Base-by-base conservation (phyloP, 371 early-diverging fungal species). In the Chytridiales sp. region DNA sequence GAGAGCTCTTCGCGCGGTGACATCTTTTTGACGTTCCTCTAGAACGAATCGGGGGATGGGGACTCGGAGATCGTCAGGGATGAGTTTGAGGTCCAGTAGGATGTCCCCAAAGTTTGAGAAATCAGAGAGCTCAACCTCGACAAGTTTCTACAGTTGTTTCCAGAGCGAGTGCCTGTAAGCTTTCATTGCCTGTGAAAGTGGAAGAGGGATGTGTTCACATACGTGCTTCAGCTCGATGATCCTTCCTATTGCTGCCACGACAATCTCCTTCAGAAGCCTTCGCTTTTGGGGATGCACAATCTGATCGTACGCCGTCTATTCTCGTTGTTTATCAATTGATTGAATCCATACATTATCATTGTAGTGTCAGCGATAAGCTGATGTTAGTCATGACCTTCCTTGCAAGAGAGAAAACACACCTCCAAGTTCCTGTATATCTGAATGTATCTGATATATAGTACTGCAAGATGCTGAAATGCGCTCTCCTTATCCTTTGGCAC, bases 261-360 rank as follows among this genome's bases (percentile, higher is more conserved):
- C 56, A 13, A 79, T 67, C 30, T 77, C 77, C 21, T 63, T 60
- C 35, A 82, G 43, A 44, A 82, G 52, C 19, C 80, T 51, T n/a
- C 79, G 50, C 52, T 82, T 82, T 47, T 82, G 82, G 0, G 82
- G 82, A 58, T 82, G 82, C 9, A 79, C 62, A 19, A 79, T 70
- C 53, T 80, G 78, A 47, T 82, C 78, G 49, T 80, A 80, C 5
- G 78, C 59, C 21, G 51, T 54, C 80, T 81, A 42, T 9, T 15
- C n/a, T 34, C 11, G 47, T 46, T 24, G 24, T 13, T 17, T 17
- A 46, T 49, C 27, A n/a, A 24, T 17, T 31, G 50, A 27, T 1
- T 13, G 2, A 13, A 29, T 13, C n/a, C 17, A 49, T 49, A 8
- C 5, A 11, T 31, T 31, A 1, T 31, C 50, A 1, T 2, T n/a